Evolutionary conservation across 164 flowering plant genomes (phyloP).

Genomic region (Euptelea pleiosperma): DNA sequence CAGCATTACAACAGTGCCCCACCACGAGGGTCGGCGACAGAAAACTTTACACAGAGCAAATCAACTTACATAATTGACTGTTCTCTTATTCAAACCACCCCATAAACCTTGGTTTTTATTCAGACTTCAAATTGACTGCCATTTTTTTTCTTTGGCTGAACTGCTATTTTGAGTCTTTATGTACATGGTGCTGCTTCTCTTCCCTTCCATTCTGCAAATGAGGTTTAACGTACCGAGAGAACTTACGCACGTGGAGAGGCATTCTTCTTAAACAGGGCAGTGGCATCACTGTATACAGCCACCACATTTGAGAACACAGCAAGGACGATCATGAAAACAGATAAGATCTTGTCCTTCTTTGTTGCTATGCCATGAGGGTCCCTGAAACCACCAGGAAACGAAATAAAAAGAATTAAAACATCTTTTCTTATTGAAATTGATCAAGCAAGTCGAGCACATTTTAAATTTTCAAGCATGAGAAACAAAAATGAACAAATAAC

Average conservation of each 20-base stretch:
- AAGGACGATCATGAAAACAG: conserved; percentile 71
- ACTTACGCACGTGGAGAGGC: conserved; percentile 37
- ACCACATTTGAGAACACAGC: conserved; percentile 77
- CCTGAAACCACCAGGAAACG: conserved; percentile 37
- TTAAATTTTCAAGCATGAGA: not conserved
- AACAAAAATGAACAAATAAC: no score
- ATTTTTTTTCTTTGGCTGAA: no score
- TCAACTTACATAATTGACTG: conserved; percentile 12
- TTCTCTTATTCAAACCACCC: conserved; percentile 10
- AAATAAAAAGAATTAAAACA: no score
- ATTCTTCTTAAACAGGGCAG: conserved; percentile 64
- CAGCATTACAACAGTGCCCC: not conserved
- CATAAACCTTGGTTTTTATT: conserved; percentile 2
- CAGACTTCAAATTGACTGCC: not conserved
- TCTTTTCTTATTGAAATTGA: no score
- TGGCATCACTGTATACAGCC: conserved; percentile 89
- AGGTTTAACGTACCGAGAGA: not conserved
- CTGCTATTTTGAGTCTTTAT: no score
- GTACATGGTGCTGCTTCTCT: not conserved
- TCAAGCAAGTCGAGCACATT: no score
- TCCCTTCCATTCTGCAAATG: not conserved
- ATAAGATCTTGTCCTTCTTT: conserved; percentile 64
- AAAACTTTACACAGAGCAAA: conserved; percentile 2
- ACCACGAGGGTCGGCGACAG: no score
- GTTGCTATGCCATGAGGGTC: conserved; percentile 71